These are phyloP conservation scores for Thermochaetoides dissita DNA, from an alignment of 2,329 filamentous ascomycete species.

Conservation along the genomic window DNA sequence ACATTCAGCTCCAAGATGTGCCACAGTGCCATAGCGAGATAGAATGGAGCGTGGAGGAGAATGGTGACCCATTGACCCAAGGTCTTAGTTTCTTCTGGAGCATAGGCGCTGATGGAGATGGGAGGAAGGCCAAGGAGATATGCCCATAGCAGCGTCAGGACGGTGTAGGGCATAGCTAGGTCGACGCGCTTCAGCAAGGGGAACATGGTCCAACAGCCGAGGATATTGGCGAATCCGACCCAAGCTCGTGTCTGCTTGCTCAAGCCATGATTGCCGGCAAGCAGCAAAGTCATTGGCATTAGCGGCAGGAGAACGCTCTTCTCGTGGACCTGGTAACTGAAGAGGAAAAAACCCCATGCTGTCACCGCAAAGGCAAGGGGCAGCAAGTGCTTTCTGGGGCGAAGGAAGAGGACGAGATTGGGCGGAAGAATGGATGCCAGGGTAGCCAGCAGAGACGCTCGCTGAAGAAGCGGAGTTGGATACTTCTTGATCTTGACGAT, in stretches of 20 bases:
- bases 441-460: conserved; percentile 60
- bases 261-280: conserved; percentile 66
- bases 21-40: conserved; percentile 65
- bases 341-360: conserved; percentile 94
- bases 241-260: conserved; percentile 66
- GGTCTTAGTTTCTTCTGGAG: conserved; percentile 32
- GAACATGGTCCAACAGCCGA: conserved; percentile 87
- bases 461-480: conserved; percentile 57
- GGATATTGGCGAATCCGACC: conserved; percentile 89
- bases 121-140: conserved; percentile 83
- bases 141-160: conserved; percentile 77
- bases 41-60: conserved; percentile 62
- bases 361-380: conserved; percentile 70
- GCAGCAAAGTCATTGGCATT: conserved; percentile 79
- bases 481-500: conserved; percentile 74
- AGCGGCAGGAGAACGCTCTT: conserved; percentile 90
- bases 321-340: conserved; percentile 96
- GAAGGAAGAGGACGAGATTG: conserved; percentile 64
- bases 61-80: conserved; percentile 45
- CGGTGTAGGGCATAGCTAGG: conserved; percentile 68
- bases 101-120: conserved; percentile 55
- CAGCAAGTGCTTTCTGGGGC: conserved; percentile 62
- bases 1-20: conserved; percentile 62
- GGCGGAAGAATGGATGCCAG: conserved; percentile 63
- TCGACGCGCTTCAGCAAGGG: conserved; percentile 78